Evolutionary conservation across 2,329 filamentous ascomycete species (phyloP).

Genomic region (Fusarium sp.): DNA sequence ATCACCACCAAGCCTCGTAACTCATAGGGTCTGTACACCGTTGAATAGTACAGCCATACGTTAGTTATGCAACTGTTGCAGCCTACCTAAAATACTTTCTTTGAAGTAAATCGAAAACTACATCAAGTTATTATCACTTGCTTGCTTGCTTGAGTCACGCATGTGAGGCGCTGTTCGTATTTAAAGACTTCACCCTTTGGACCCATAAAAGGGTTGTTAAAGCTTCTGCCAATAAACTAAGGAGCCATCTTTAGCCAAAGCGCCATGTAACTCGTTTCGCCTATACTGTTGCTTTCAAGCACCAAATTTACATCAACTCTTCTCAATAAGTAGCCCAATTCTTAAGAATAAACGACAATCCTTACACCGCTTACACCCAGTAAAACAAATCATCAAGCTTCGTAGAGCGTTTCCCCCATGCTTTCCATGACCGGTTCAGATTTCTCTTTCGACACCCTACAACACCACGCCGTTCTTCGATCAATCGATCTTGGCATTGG

Average conservation of each 20-base stretch:
- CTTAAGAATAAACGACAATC: conserved; percentile 8
- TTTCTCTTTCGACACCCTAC: conserved; percentile 1
- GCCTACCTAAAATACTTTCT: too few species aligned
- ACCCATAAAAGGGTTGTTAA: neutral
- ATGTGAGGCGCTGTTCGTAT: neutral
- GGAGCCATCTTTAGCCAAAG: conserved; percentile 13
- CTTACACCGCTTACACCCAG: conserved; percentile 21
- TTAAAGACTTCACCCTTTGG: neutral
- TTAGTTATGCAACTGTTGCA: too few species aligned
- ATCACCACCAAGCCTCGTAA: neutral
- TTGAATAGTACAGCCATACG: neutral
- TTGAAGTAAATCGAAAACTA: neutral
- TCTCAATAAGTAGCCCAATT: conserved; percentile 4
- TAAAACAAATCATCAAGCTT: conserved; percentile 30
- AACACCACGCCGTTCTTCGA: neutral
- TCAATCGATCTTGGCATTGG: conserved; percentile 81
- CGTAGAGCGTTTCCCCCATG: conserved; percentile 24
- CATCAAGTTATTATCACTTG: neutral
- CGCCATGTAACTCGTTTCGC: neutral
- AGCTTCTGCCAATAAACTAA: conserved; percentile 21
- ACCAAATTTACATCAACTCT: neutral
- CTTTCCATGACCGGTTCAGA: conserved; percentile 5
- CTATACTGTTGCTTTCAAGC: conserved; percentile 8
- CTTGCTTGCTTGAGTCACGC: too few species aligned
- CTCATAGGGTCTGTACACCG: neutral